Evolutionary conservation across 2,329 filamentous ascomycete species (phyloP).

Genomic region (Cercospora sesami): DNA sequence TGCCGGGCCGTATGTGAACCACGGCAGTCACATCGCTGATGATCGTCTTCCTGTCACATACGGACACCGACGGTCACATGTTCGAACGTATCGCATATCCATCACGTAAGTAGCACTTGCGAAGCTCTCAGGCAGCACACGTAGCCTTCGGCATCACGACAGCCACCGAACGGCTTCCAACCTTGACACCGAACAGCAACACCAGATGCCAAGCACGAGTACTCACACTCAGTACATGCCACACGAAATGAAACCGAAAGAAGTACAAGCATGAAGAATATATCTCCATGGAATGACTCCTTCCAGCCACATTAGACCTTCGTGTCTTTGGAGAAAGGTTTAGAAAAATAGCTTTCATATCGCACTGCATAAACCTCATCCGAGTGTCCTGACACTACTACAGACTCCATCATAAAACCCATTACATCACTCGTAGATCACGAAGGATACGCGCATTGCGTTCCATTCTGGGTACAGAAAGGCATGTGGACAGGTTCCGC

Average conservation of each 20-base stretch:
- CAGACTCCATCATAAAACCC: neutral
- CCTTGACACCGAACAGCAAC: neutral
- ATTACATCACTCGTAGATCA: neutral
- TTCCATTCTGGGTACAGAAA: conserved; percentile 66
- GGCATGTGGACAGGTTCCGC: conserved; percentile 70
- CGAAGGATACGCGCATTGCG: conserved; percentile 44
- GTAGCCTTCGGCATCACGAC: neutral
- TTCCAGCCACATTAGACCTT: too few relatives aligned
- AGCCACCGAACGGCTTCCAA: neutral
- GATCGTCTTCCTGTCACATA: neutral
- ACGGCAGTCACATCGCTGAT: neutral
- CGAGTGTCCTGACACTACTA: neutral
- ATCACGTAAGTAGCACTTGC: neutral
- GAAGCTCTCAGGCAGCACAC: neutral
- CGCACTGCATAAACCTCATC: neutral
- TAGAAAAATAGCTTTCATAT: neutral
- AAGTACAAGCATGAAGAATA: neutral
- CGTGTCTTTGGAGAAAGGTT: too few relatives aligned
- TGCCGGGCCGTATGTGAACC: neutral
- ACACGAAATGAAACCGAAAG: neutral
- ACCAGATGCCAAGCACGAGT: neutral
- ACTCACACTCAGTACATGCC: neutral
- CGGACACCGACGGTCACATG: neutral
- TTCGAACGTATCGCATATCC: neutral
- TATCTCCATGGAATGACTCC: neutral